Base-by-base conservation (phyloP, 2,329 filamentous ascomycete species). In the Beauveria sp. region DNA sequence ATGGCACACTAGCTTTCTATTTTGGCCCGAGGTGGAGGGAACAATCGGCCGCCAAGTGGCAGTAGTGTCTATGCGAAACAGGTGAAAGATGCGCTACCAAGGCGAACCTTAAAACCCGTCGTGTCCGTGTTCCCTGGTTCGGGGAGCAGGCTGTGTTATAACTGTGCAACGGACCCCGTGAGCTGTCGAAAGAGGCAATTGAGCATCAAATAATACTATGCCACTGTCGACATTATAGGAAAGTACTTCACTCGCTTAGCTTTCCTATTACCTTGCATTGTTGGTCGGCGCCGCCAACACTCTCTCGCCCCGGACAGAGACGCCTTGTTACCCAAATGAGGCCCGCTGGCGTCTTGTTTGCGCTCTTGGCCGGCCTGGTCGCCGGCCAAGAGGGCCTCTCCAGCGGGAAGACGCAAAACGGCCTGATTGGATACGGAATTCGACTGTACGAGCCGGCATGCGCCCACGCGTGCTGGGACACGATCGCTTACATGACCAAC, bases 361-460 rank as follows among this genome's bases (percentile, higher is more conserved):
- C 50, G 8, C 14, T 46, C 28, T 5, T 34, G 28, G 28, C 42
- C 42, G 28, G 49, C 14, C 20, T 46, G 43, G 52, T 20, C 1
- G 22, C 42, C 8, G 43, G 34, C 24, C 14, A 56, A 3, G 43
- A 49, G 16, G 46, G 43, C 18, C 52, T 61, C 12, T 38, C 47
- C 26, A 60, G 22, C 10, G 49, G 38, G 10, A 60, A 54, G 16
- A 38, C 40, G 5, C n/a, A 43, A 24, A 52, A 66, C 24, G 68
- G 67, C 42, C 62, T 70, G 60, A 66, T 68, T 50, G 67, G 67
- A 30, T 67, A 67, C 50, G 65, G 67, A n/a, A 68, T 70, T 58
- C 62, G 56, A 66, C 79, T 90, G n/a, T 88, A 86, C 78, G 88
- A 89, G 72, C 77, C 82, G 1, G 84, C 88, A n/a, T 85, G 80